Evolutionary conservation across 1,284 basidiomycete species (phyloP).

Genomic region (Ustilago esculenta): DNA sequence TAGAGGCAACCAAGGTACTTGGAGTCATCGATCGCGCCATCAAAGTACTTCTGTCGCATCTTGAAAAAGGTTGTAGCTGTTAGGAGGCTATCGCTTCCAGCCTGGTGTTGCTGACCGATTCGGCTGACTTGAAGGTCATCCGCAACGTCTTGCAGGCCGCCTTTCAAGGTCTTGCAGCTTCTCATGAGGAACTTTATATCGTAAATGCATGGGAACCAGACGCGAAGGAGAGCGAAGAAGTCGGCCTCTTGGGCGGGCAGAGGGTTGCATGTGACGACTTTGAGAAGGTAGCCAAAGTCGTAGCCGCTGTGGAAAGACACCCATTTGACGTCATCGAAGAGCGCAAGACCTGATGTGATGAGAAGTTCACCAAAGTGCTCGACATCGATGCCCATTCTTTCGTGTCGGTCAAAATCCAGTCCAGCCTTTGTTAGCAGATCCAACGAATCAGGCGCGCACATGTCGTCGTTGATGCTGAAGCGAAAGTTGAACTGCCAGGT

Average conservation of each 20-base stretch:
- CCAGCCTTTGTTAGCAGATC: constrained; percentile 93
- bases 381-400: constrained; percentile 88
- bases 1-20: constrained; percentile 65
- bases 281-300: constrained; percentile 98
- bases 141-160: constrained; percentile 93
- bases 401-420: constrained; percentile 92
- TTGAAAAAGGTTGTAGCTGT: constrained; percentile 96
- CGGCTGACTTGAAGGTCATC: constrained; percentile 89
- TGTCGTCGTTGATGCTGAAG: constrained; percentile 91
- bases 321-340: constrained; percentile 92
- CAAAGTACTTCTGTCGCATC: constrained; percentile 89
- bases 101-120: constrained; percentile 92
- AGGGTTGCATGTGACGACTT: constrained; percentile 87
- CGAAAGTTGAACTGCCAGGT: constrained; percentile 99
- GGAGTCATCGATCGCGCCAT: constrained; percentile 77
- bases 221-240: constrained; percentile 86
- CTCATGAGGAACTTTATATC: constrained; percentile 98
- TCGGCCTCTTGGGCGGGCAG: constrained; percentile 87
- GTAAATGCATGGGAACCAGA: constrained; percentile 97
- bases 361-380: constrained; percentile 97
- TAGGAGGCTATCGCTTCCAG: constrained; percentile 92
- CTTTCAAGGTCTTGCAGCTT: constrained; percentile 85
- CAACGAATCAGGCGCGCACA: constrained; percentile 97
- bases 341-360: constrained; percentile 92
- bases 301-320: constrained; percentile 99